Base-by-base conservation (phyloP, 73 alveolate genomes). In the Paramecium octaurelia region DNA sequence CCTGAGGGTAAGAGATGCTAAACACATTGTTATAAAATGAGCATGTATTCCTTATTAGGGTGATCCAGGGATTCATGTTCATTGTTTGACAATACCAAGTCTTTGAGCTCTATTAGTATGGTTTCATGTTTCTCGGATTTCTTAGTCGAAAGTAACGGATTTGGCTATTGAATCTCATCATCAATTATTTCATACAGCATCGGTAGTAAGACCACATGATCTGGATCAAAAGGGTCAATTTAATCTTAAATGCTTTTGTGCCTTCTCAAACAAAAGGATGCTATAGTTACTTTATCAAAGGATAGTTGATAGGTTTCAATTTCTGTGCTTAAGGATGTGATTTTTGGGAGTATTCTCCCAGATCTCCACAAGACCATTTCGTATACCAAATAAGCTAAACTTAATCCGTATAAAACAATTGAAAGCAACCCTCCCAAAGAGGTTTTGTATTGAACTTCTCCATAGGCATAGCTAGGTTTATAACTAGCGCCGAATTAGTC, bases 401-500 rank as follows among this genome's bases (percentile, higher is more conserved):
- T 80, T 21, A 44, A 8, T 7, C 91, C 91, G 44, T 80, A 80
- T 8, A 80, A 18, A 18, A 80, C 4, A 3, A 80, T n/a, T 3
- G 76, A 44, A 12, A 80, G 46, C 31, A 80, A 44, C 11, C 91
- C 91, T 14, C 91, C 91, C 18, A 44, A 80, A 80, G 50, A 14
- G 3, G 76, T 80, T 80, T 80, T 80, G 18, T 18, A 80, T 80
- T 80, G 16, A 14, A 42, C 60, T 34, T 35, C 88, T 18, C 60
- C 60, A 75, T 38, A 34, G 6, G 58, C 60, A 75, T 38, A 38
- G 12, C 68, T 75, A n/a, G 88, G 88, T 42, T 75, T 75, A 38
- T 38, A 75, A n/a, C 58, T 42, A n/a, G 88, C 88, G 0, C 88
- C 88, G 21, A 75, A 75, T 75, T 75, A 20, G 40, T 75, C 88